Conservation (phyloP, 495 filamentous ascomycete species). For the Aspergillus conjunctus region DNA sequence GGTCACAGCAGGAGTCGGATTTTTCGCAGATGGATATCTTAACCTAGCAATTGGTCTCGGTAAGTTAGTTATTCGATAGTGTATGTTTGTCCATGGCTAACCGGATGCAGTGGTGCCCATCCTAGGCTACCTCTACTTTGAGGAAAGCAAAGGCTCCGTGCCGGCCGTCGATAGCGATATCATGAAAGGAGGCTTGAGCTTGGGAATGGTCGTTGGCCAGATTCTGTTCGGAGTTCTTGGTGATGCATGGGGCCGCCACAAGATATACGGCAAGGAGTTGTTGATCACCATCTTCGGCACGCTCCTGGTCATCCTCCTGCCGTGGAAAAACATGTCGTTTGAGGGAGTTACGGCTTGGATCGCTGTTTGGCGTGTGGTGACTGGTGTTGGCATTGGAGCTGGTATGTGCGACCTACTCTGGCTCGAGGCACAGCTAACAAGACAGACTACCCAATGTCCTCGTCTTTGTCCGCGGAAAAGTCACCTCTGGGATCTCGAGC, state of each 20-base stretch:
- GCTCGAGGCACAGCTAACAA: neutral
- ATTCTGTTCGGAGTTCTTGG: neutral
- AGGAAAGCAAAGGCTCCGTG: neutral
- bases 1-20: neutral
- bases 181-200: conserved; percentile 2
- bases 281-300: conserved; percentile 17
- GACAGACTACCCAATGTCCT: neutral
- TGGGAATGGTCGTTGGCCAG: conserved; percentile 3
- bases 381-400: conserved; percentile 16
- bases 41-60: neutral
- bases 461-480: neutral
- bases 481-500: neutral
- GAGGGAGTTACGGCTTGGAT: conserved; percentile 26
- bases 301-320: conserved; percentile 23
- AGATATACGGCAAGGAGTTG: neutral
- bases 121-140: neutral
- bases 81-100: neutral
- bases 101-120: neutral
- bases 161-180: conserved; percentile 1
- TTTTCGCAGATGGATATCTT: conserved; percentile 3
- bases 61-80: neutral
- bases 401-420: neutral
- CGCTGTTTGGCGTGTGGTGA: conserved; percentile 25
- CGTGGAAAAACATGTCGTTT: conserved; percentile 22
- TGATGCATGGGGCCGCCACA: conserved; percentile 1